Conservation (phyloP, 257 asterid genomes). For the Asclepias syriaca region DNA sequence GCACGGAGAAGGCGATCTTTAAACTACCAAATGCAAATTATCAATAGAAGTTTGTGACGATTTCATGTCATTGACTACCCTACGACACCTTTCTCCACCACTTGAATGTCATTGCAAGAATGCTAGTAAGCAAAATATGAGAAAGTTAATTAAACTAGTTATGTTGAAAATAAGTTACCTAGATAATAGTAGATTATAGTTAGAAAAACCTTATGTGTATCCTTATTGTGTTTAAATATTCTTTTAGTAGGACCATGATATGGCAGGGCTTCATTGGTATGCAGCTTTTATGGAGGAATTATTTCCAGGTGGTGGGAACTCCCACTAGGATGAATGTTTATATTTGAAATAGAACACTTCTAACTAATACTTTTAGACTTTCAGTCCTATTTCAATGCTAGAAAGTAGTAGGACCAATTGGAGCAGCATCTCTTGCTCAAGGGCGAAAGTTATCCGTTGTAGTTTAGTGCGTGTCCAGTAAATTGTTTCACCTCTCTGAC, state of each 20-base stretch:
- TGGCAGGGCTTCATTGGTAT: slow-evolving; percentile 55
- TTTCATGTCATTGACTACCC: no score
- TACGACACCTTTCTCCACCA: neutral
- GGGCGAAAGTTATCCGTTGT: no score
- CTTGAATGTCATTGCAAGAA: neutral
- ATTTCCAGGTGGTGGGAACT: slow-evolving; percentile 54
- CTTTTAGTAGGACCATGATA: slow-evolving; percentile 68
- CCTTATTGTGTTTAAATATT: slow-evolving; percentile 7
- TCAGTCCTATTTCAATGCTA: slow-evolving; percentile 70
- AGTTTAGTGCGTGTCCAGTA: slow-evolving; percentile 52
- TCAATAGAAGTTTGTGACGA: no score
- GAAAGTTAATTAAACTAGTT: neutral
- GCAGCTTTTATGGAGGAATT: slow-evolving; percentile 85
- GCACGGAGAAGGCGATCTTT: no score
- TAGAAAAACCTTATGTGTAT: neutral
- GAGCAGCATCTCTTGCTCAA: slow-evolving; percentile 37
- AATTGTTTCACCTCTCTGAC: slow-evolving; percentile 46
- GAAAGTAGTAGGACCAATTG: slow-evolving; percentile 78
- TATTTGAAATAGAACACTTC: slow-evolving; percentile 22
- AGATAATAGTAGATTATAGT: neutral
- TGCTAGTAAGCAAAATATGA: no score
- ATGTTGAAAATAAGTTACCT: neutral
- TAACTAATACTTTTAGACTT: slow-evolving; percentile 47
- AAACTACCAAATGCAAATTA: no score
- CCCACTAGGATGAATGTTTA: slow-evolving; percentile 45